Evolutionary conservation across 2,329 filamentous ascomycete genomes (phyloP).

Genomic region (Claviceps capensis): DNA sequence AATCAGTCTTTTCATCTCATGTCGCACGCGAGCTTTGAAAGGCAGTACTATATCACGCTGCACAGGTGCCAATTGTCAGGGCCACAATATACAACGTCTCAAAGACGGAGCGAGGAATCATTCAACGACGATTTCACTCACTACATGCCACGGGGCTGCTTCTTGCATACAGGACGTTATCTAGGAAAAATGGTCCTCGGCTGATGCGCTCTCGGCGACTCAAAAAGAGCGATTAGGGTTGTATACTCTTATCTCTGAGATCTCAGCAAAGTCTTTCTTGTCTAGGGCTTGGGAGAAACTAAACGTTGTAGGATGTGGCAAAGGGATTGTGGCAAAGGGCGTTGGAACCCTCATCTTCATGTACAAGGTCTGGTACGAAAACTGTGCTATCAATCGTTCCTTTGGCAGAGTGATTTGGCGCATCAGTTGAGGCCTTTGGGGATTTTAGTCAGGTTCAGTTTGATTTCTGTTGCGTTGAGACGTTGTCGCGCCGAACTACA

Average conservation of each 20-base stretch:
- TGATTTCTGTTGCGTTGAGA: background rate
- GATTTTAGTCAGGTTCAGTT: background rate
- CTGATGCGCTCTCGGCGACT: background rate
- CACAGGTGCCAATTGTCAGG: conserved; percentile 1
- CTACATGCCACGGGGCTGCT: background rate
- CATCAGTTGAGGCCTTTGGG: background rate
- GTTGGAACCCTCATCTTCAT: background rate
- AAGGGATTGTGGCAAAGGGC: background rate
- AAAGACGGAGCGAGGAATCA: background rate
- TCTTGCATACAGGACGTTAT: background rate
- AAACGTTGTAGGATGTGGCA: too few relatives aligned
- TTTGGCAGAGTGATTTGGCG: background rate
- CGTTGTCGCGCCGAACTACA: background rate
- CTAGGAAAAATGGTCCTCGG: background rate
- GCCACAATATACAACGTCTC: too few relatives aligned
- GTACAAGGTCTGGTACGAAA: background rate
- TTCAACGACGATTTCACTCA: background rate
- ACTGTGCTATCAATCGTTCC: background rate
- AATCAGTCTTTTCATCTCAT: background rate
- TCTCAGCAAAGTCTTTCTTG: background rate
- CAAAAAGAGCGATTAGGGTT: background rate
- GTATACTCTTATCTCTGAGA: background rate
- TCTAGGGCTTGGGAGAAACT: background rate
- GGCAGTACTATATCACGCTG: conserved; percentile 5
- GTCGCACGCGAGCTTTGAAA: conserved; percentile 1